Evolutionary conservation across 331 rosid genomes (phyloP).

Genomic region (Dryas integrifolia): DNA sequence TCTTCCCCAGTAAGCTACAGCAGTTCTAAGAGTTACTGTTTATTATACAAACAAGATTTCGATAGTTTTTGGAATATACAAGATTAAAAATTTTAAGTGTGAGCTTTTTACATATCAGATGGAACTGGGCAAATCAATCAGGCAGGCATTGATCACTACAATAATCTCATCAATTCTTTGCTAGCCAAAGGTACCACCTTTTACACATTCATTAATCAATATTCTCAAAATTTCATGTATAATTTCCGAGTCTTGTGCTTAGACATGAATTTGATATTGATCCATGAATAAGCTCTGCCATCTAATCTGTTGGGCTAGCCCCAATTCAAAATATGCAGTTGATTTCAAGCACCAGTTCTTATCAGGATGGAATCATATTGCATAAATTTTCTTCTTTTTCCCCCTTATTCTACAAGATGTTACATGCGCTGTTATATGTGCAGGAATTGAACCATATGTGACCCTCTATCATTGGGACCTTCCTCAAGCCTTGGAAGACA

Average conservation of each 20-base stretch:
- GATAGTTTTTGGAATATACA: not conserved
- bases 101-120: slow-evolving; percentile 41
- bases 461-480: slow-evolving; percentile 97
- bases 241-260: not conserved
- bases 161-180: slow-evolving; percentile 69
- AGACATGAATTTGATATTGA: not conserved
- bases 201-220: not conserved
- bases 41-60: not conserved
- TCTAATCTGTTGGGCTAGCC: not conserved
- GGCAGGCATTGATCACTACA: slow-evolving; percentile 80
- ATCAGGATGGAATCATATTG: no score
- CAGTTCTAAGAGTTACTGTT: not conserved
- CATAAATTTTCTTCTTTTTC: not conserved
- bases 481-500: slow-evolving; percentile 87
- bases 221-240: not conserved
- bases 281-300: not conserved
- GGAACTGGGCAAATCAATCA: slow-evolving; percentile 78
- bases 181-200: slow-evolving; percentile 64
- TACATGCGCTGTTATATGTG: not conserved
- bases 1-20: slow-evolving; percentile 64
- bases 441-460: slow-evolving; percentile 87
- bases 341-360: no score
- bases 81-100: not conserved
- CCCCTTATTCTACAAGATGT: not conserved
- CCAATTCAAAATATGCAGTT: not conserved